Conservation (phyloP, 495 filamentous ascomycete species). For the Neurospora sp. region DNA sequence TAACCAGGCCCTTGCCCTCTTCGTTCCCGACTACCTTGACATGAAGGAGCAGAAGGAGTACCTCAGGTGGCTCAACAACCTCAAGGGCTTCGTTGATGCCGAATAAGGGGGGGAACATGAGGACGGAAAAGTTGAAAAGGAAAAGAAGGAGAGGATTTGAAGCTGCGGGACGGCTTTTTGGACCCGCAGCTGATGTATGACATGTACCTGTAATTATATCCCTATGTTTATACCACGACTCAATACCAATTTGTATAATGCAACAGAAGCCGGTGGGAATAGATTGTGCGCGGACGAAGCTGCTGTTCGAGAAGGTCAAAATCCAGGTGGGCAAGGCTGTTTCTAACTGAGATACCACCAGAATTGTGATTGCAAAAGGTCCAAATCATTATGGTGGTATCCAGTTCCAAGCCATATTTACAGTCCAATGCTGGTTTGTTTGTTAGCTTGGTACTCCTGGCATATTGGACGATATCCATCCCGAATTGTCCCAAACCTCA, state of each 20-base stretch:
- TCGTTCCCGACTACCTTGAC: slow-evolving; percentile 94
- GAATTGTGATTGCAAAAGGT: neutral
- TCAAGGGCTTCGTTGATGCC: slow-evolving; percentile 67
- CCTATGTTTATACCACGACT: neutral
- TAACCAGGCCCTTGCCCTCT: slow-evolving; percentile 75
- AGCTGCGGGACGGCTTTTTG: neutral
- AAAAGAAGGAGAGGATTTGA: neutral
- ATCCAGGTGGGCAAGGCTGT: neutral
- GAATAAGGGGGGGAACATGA: slow-evolving; percentile 25
- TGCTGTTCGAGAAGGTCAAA: neutral
- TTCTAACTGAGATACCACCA: neutral
- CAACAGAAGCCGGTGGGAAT: neutral
- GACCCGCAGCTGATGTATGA: neutral
- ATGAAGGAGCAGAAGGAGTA: slow-evolving; percentile 99
- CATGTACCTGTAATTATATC: neutral
- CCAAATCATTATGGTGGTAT: neutral
- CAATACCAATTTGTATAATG: neutral
- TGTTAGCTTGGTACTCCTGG: no score
- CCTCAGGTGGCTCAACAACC: slow-evolving; percentile 73
- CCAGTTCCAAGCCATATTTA: neutral
- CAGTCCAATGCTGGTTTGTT: no score
- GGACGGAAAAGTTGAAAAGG: neutral
- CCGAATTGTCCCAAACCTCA: no score
- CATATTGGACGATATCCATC: no score
- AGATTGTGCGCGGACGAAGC: neutral